phyloP scores from a whole-genome alignment of 2,329 filamentous ascomycete genomes.

The Aspergillus ochraceoroseus region DNA sequence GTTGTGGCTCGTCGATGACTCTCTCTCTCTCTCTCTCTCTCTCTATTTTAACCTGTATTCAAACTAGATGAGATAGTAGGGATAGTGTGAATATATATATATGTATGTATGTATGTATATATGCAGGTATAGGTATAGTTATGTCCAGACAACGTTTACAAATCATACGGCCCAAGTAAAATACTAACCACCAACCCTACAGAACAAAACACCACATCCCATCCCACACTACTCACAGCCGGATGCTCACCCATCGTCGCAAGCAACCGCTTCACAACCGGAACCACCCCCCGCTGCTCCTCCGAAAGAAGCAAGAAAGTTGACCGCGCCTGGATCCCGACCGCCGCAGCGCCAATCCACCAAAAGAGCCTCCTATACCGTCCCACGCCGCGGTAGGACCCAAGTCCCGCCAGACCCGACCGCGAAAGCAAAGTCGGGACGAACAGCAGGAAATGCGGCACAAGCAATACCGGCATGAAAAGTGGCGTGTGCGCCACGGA shows the following conservation, averaged over 20 bases:
- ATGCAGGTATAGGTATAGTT: not conserved
- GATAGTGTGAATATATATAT: not conserved
- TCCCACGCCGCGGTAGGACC: slow-evolving; percentile 11
- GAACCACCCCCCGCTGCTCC: not conserved
- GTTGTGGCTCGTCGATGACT: slow-evolving; percentile 33
- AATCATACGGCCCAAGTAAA: too few species aligned
- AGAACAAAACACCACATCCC: slow-evolving; percentile 55
- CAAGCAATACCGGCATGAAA: slow-evolving; percentile 24
- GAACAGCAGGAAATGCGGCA: slow-evolving; percentile 25
- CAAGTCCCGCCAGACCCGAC: slow-evolving; percentile 4
- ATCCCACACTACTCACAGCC: slow-evolving; percentile 52
- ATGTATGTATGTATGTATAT: not conserved
- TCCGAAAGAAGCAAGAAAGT: slow-evolving; percentile 14
- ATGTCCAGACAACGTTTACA: too few species aligned
- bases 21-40: not conserved
- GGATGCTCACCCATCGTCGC: slow-evolving; percentile 55
- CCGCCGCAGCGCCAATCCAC: slow-evolving; percentile 35
- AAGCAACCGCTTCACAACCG: slow-evolving; percentile 40
- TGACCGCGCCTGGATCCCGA: slow-evolving; percentile 18
- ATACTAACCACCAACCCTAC: slow-evolving; percentile 1
- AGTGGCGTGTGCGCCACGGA: slow-evolving; percentile 17
- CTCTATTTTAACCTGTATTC: not conserved
- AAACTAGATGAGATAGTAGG: too few species aligned
- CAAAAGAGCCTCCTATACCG: slow-evolving; percentile 14
- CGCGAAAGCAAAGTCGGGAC: slow-evolving; percentile 6